phyloP scores from a whole-genome alignment of 2,329 filamentous ascomycete genomes.

The Aspergillus puulaauensis region DNA sequence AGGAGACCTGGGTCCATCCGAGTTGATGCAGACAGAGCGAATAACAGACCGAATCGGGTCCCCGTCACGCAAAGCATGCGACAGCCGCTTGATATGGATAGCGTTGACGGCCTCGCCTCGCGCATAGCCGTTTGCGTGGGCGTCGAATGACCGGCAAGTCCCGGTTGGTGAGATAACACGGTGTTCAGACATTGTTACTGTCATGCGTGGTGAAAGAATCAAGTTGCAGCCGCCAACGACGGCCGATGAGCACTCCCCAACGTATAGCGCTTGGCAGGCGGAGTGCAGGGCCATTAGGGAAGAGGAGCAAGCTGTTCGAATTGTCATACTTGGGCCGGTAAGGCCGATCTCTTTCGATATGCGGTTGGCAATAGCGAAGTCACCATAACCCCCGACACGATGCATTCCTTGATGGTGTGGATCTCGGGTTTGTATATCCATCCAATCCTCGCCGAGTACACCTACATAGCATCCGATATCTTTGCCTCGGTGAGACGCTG shows the following conservation, averaged over 20 bases:
- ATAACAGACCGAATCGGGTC: conserved; percentile 34
- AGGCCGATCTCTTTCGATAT: conserved; percentile 12
- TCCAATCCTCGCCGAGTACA: conserved; percentile 26
- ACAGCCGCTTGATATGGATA: conserved; percentile 29
- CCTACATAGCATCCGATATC: conserved; percentile 31
- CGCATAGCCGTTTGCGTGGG: conserved; percentile 31
- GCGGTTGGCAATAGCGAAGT: conserved; percentile 9
- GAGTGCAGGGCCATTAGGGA: conserved; percentile 31
- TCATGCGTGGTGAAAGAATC: conserved; percentile 30
- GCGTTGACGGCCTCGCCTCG: conserved; percentile 33
- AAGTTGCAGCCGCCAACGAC: conserved; percentile 37
- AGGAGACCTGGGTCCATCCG: conserved; percentile 23
- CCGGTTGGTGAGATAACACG: conserved; percentile 36
- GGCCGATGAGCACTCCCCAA: conserved; percentile 20
- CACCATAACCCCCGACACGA: conserved; percentile 9
- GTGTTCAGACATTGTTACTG: conserved; percentile 28
- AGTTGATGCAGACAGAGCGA: conserved; percentile 22
- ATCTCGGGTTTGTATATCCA: conserved; percentile 19
- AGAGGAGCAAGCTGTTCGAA: conserved; percentile 31
- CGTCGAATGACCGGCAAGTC: conserved; percentile 27
- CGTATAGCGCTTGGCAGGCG: conserved; percentile 22
- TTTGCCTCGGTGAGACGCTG: conserved; percentile 27
- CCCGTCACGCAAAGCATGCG: conserved; percentile 25
- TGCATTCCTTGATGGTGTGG: conserved; percentile 12
- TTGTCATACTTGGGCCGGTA: conserved; percentile 27